phyloP scores from a whole-genome alignment of 2,329 filamentous ascomycete genomes.

The Hirsutella minnesotensis region DNA sequence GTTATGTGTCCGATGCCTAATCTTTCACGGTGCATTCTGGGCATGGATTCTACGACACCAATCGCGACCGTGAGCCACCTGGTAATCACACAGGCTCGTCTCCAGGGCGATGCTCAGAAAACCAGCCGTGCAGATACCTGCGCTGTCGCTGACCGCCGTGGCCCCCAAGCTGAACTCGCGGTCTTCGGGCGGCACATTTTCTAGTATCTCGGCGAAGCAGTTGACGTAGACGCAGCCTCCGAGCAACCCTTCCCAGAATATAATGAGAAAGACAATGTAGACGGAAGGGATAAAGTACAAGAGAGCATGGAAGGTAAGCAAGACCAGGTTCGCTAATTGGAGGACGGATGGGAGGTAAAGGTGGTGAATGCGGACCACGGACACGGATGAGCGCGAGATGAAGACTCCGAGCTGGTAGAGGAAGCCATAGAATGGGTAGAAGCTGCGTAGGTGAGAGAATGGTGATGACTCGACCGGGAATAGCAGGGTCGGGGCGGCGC shows the following conservation, averaged over 20 bases:
- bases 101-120: conserved; percentile 77
- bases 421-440: conserved; percentile 90
- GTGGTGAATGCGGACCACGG: conserved; percentile 69
- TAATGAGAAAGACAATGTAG: conserved; percentile 70
- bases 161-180: conserved; percentile 86
- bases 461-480: conserved; percentile 70
- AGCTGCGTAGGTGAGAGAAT: conserved; percentile 70
- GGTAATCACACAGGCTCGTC: conserved; percentile 69
- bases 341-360: conserved; percentile 76
- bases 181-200: conserved; percentile 63
- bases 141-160: conserved; percentile 85
- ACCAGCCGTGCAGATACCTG: conserved; percentile 78
- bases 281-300: conserved; percentile 74
- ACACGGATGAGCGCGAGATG: conserved; percentile 81
- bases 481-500: conserved; percentile 77
- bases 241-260: conserved; percentile 91
- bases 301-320: conserved; percentile 67
- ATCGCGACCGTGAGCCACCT: conserved; percentile 67
- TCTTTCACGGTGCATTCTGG: conserved; percentile 6
- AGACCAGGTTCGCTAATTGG: conserved; percentile 63
- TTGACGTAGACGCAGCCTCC: conserved; percentile 92
- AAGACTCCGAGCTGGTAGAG: conserved; percentile 95
- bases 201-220: conserved; percentile 88
- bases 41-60: conserved; percentile 51
- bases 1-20: background rate